A percentile compares a stretch with the other conserved stretches of the same genome.
phyloP scores from a whole-genome alignment of 78 protist species.

The Guillardia theta region DNA sequence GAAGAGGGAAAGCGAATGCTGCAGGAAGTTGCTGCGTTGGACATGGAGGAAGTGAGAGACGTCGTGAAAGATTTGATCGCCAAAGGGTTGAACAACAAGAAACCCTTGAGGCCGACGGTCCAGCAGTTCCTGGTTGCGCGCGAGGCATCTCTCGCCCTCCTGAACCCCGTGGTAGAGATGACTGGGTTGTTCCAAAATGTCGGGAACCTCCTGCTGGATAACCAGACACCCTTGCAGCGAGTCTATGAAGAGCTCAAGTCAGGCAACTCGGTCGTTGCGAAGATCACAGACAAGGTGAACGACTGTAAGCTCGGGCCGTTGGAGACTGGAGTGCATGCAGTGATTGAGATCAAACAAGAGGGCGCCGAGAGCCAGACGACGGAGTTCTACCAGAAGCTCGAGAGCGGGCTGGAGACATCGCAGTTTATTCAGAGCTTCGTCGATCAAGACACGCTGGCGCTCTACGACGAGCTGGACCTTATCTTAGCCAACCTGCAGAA shows the following conservation, averaged over 20 bases:
- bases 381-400: background rate
- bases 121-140: background rate
- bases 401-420: background rate
- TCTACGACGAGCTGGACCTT: background rate
- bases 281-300: too few species aligned
- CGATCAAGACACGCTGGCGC: background rate
- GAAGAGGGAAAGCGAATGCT: background rate
- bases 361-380: background rate
- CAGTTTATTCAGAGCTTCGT: background rate
- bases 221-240: too few species aligned
- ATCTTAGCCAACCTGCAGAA: background rate
- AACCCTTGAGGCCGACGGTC: background rate
- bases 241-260: background rate
- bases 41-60: background rate
- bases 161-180: too few species aligned
- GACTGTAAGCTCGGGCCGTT: background rate
- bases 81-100: background rate
- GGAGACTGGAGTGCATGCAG: background rate
- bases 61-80: background rate
- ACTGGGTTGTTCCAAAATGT: too few species aligned
- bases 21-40: background rate
- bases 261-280: background rate
- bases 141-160: too few species aligned
- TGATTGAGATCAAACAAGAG: background rate
- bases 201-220: too few species aligned